Percentiles rank a stretch among this genome's conserved stretches.
Evolutionary conservation across 345 rosid genomes (phyloP).

Genomic region (Conringia planisiliqua): DNA sequence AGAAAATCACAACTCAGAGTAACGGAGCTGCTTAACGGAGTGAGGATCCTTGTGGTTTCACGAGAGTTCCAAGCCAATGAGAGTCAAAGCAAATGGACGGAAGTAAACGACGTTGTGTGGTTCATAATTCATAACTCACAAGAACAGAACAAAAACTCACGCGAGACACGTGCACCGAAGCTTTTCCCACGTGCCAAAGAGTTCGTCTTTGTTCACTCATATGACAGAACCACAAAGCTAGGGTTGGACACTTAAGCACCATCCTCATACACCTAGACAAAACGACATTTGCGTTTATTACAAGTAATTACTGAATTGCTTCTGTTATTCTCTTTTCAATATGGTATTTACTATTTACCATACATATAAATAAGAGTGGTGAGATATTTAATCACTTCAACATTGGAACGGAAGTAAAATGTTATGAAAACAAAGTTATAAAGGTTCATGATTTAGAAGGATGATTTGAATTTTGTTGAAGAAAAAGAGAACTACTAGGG

Average conservation of each 20-base stretch:
- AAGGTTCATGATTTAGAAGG: background rate
- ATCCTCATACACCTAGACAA: constrained; percentile 5
- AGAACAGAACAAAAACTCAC: background rate
- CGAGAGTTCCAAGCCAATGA: constrained; percentile 28
- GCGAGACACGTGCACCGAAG: constrained; percentile 29
- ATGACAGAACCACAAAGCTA: constrained; percentile 7
- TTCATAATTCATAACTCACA: background rate
- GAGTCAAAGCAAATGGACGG: background rate
- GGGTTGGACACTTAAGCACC: constrained; percentile 8
- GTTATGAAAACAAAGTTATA: background rate
- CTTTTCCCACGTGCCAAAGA: constrained; percentile 31
- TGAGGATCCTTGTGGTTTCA: background rate
- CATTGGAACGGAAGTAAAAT: background rate
- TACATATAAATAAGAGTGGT: background rate
- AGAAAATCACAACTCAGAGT: constrained; percentile 8
- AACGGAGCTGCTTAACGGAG: constrained; percentile 22
- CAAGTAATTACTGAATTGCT: background rate
- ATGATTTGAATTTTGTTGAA: background rate
- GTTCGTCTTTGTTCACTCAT: constrained; percentile 8
- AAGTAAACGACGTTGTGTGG: background rate
- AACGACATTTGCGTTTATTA: background rate
- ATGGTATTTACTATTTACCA: background rate
- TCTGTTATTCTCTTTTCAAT: background rate
- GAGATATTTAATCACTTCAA: background rate
- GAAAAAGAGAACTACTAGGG: background rate